Evolutionary conservation across 1,284 basidiomycete genomes (phyloP).

Genomic region (Moesziomyces parantarcticus): DNA sequence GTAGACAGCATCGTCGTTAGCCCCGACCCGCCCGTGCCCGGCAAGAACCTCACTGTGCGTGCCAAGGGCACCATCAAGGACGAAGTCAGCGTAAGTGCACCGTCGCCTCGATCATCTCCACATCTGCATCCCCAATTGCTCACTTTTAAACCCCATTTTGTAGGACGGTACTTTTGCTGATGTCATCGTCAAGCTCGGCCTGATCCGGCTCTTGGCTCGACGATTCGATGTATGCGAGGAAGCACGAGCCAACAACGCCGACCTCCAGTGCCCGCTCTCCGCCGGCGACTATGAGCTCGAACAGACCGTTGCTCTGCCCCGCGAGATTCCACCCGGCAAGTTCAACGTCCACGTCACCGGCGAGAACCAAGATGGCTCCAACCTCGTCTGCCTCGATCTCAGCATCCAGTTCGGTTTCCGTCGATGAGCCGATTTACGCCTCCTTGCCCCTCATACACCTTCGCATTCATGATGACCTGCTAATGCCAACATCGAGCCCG

Average conservation of each 20-base stretch:
- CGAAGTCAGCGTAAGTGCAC: conserved; percentile 53
- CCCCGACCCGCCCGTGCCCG: conserved; percentile 64
- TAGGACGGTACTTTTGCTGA: conserved; percentile 61
- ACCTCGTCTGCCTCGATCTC: conserved; percentile 83
- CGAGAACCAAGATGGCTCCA: conserved; percentile 80
- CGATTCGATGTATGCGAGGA: conserved; percentile 63
- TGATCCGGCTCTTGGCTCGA: conserved; percentile 57
- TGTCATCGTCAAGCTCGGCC: conserved; percentile 64
- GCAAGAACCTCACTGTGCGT: conserved; percentile 62
- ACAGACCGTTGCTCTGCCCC: conserved; percentile 62
- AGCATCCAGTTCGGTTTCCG: conserved; percentile 71
- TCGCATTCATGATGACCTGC: too few relatives aligned
- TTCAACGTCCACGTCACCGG: conserved; percentile 81
- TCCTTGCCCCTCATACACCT: too few relatives aligned
- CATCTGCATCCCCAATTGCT: too few relatives aligned
- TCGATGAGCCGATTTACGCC: conserved; percentile 9
- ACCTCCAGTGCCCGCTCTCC: conserved; percentile 62
- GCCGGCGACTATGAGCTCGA: conserved; percentile 59
- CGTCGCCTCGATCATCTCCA: too few relatives aligned
- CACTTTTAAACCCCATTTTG: background rate
- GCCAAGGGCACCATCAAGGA: conserved; percentile 55
- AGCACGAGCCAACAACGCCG: conserved; percentile 56
- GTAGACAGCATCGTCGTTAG: conserved; percentile 56
- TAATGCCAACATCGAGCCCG: background rate
- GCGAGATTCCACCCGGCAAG: conserved; percentile 71